Percentiles rank a stretch among this genome's conserved stretches.
These are phyloP conservation scores for Actinomortierella wolfii DNA, from an alignment of 371 early-diverging fungal species.

Conservation along the genomic window DNA sequence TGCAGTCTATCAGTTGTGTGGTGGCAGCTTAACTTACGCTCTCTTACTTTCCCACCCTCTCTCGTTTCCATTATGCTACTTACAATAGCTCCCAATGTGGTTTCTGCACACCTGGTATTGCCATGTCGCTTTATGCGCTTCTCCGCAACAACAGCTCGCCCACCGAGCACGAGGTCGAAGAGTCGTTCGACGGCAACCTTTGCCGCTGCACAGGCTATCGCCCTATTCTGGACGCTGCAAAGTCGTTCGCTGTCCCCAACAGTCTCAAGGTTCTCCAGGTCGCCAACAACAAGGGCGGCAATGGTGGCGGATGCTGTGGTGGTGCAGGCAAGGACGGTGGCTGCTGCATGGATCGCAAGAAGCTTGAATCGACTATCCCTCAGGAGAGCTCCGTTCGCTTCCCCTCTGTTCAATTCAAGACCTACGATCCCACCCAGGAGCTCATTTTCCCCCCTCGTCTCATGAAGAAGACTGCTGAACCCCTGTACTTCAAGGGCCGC, in stretches of 20 bases:
- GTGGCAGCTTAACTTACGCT: too few species aligned
- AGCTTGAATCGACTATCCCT: slow-evolving; percentile 31
- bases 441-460: slow-evolving; percentile 64
- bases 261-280: slow-evolving; percentile 22
- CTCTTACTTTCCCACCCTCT: neutral
- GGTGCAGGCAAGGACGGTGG: slow-evolving; percentile 39
- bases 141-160: slow-evolving; percentile 67
- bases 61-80: neutral
- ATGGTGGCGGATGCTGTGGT: slow-evolving; percentile 45
- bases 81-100: slow-evolving; percentile 76
- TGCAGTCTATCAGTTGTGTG: neutral
- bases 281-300: slow-evolving; percentile 6
- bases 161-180: slow-evolving; percentile 72
- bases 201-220: slow-evolving; percentile 87
- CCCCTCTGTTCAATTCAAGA: slow-evolving; percentile 50
- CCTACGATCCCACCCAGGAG: slow-evolving; percentile 62
- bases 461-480: slow-evolving; percentile 51
- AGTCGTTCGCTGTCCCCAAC: slow-evolving; percentile 54
- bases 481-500: slow-evolving; percentile 44
- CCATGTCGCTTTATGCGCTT: slow-evolving; percentile 79
- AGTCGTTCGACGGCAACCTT: slow-evolving; percentile 82
- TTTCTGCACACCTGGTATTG: slow-evolving; percentile 85
- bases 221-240: slow-evolving; percentile 80
- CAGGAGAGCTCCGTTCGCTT: slow-evolving; percentile 46
- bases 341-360: slow-evolving; percentile 45